phyloP scores from a whole-genome alignment of 2,329 filamentous ascomycete species.

The Aspergillus versicolor region DNA sequence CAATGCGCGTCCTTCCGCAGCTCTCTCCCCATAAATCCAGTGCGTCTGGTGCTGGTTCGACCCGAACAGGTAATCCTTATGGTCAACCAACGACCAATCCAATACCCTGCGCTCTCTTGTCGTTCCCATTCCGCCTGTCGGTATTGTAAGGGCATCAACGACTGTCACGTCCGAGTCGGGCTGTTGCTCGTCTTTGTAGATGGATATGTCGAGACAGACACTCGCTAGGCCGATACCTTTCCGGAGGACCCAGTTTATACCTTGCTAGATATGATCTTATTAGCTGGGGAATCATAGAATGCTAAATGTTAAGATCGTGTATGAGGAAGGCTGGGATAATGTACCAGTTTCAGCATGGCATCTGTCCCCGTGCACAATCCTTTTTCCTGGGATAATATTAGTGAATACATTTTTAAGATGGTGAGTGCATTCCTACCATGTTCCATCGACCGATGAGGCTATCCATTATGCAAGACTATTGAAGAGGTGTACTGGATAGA shows the following conservation, averaged over 20 bases:
- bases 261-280: neutral
- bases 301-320: too few species aligned
- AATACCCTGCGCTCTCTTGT: neutral
- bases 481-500: too few species aligned
- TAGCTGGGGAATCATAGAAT: too few species aligned
- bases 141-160: neutral
- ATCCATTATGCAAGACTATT: too few species aligned
- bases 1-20: neutral
- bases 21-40: neutral
- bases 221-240: neutral
- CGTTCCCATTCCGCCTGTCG: neutral
- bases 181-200: neutral
- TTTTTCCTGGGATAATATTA: neutral
- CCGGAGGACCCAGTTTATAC: neutral
- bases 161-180: neutral
- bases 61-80: neutral
- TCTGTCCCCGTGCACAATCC: neutral
- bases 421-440: too few species aligned
- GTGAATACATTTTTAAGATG: rapidly evolving
- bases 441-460: too few species aligned
- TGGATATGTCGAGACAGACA: neutral
- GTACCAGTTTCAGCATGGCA: neutral
- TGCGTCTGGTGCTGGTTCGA: neutral
- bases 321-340: too few species aligned
- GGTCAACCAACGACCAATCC: neutral